phyloP scores from a whole-genome alignment of 768 basidiomycete species.

The Lepiota venenata region DNA sequence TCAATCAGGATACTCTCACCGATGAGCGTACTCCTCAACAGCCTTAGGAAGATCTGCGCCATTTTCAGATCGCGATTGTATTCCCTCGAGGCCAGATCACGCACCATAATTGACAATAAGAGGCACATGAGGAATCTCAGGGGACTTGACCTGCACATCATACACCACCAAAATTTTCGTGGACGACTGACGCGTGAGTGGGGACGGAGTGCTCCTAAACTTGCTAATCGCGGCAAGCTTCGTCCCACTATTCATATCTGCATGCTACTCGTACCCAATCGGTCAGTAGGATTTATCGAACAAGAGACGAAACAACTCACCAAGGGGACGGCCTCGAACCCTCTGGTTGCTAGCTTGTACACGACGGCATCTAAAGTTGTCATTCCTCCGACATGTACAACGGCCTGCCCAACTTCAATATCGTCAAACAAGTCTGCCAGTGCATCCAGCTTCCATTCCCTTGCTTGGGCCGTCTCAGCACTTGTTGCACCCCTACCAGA shows the following conservation, averaged over 20 bases:
- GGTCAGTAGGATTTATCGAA: conserved; percentile 14
- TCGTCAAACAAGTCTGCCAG: conserved; percentile 89
- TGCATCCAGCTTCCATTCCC: conserved; percentile 95
- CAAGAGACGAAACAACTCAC: conserved; percentile 44
- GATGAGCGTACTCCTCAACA: conserved; percentile 96
- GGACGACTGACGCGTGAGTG: conserved; percentile 59
- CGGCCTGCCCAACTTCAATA: conserved; percentile 72
- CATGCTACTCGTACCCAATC: conserved; percentile 50
- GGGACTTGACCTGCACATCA: conserved; percentile 88
- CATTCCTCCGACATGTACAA: conserved; percentile 89
- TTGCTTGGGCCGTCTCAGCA: conserved; percentile 80
- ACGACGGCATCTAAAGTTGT: conserved; percentile 84
- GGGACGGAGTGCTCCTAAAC: conserved; percentile 60
- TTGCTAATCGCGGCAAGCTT: conserved; percentile 83
- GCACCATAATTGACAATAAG: conserved; percentile 93
- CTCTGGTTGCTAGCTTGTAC: conserved; percentile 83
- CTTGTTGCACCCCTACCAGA: conserved; percentile 82
- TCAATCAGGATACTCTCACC: conserved; percentile 42
- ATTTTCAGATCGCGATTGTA: not conserved
- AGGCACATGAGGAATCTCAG: conserved; percentile 87
- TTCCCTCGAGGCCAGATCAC: conserved; percentile 5
- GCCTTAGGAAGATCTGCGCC: conserved; percentile 81
- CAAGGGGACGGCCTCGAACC: conserved; percentile 84
- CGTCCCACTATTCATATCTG: conserved; percentile 87
- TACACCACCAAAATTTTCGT: conserved; percentile 88